Conservation (phyloP, 192 early-diverging fungal genomes). For the Coemansia sp. region DNA sequence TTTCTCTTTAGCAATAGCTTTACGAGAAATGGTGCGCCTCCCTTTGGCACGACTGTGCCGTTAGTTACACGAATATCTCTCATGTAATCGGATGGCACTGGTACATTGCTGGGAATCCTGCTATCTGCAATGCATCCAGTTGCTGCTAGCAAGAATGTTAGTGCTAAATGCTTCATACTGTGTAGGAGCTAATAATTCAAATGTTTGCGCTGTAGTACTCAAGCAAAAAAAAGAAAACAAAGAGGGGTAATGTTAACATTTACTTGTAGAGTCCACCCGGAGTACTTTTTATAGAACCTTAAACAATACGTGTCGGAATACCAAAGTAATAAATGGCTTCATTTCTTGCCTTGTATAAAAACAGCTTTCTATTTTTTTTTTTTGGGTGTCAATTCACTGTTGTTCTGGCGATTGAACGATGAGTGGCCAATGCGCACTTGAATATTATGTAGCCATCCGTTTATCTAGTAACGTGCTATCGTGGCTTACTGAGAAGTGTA, state of each 20-base stretch:
- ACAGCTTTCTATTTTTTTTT: neutral
- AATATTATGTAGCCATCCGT: neutral
- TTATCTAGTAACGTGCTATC: no score
- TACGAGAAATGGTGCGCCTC: conserved; percentile 39
- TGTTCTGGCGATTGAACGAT: neutral
- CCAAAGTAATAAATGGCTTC: neutral
- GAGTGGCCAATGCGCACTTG: conserved; percentile 5
- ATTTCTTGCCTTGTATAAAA: neutral
- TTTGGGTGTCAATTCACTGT: neutral
- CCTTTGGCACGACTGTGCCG: conserved; percentile 35
- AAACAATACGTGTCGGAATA: neutral
- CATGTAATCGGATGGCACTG: neutral
- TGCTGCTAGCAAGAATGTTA: neutral
- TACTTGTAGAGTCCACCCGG: neutral
- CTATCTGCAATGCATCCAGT: conserved; percentile 1
- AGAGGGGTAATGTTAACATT: neutral
- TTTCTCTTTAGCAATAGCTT: conserved; percentile 18
- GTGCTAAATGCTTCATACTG: neutral
- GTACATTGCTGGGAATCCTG: neutral
- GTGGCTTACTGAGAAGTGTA: neutral
- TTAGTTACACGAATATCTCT: conserved; percentile 46
- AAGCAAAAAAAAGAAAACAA: neutral
- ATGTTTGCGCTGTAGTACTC: neutral
- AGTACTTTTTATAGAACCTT: neutral
- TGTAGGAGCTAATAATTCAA: neutral